These are phyloP conservation scores for Trichoderma sp. DNA, from an alignment of 2,329 filamentous ascomycete species.

Conservation along the genomic window DNA sequence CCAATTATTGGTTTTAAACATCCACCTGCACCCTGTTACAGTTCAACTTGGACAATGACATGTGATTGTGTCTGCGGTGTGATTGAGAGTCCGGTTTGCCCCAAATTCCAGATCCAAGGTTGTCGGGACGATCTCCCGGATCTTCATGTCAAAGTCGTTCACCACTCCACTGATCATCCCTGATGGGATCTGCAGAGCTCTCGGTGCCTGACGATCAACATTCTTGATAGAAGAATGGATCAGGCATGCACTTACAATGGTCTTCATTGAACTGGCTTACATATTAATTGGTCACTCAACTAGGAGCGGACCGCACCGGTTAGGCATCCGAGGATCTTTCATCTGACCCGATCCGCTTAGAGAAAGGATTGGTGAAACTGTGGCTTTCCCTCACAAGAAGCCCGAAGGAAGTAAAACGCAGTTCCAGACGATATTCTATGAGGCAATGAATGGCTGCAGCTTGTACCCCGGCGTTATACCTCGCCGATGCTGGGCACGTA, in stretches of 20 bases:
- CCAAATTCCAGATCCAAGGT: not conserved
- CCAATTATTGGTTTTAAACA: not conserved
- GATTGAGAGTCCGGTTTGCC: no score
- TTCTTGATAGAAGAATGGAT: no score
- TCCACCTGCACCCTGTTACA: no score
- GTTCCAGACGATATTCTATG: not conserved
- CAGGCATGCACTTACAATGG: not conserved
- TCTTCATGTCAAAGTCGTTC: not conserved
- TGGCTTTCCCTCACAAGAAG: no score
- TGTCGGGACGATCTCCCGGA: slow-evolving; percentile 12
- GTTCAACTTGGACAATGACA: no score
- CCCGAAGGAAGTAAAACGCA: not conserved
- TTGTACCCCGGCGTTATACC: no score
- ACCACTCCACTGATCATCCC: slow-evolving; percentile 4
- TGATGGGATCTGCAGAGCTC: not conserved
- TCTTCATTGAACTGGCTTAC: not conserved
- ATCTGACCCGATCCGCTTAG: not conserved
- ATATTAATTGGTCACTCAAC: not conserved
- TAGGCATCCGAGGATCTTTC: not conserved
- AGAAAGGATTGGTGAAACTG: not conserved
- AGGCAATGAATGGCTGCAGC: no score
- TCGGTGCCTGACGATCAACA: no score
- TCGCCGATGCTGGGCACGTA: no score
- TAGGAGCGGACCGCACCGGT: slow-evolving; percentile 6
- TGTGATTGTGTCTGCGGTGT: no score